Evolutionary conservation across 202 grass and related monocot species (phyloP).

Genomic region (Digitaria exilis): DNA sequence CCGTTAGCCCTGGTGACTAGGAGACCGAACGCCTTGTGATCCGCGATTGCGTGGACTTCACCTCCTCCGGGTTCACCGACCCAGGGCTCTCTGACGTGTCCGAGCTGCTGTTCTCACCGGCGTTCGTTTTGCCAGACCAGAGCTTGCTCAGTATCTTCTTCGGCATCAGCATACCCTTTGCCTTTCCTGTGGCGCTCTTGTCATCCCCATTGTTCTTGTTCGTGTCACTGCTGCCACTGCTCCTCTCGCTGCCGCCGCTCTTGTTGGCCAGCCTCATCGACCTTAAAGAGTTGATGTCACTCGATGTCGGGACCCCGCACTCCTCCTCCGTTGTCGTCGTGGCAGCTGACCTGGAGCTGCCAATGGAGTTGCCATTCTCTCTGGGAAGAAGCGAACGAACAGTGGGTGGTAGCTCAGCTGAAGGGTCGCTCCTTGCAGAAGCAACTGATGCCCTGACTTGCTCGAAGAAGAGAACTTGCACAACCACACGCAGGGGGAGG

Average conservation of each 20-base stretch:
- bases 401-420: conserved; percentile 43
- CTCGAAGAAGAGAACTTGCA: conserved; percentile 96
- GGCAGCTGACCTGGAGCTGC: conserved; percentile 85
- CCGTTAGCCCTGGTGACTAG: conserved; percentile 19
- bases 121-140: conserved; percentile 73
- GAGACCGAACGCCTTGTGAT: conserved; percentile 59
- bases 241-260: conserved; percentile 71
- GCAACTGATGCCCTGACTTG: conserved; percentile 56
- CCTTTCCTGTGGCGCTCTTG: conserved; percentile 35
- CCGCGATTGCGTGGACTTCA: conserved; percentile 63
- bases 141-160: conserved; percentile 96
- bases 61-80: conserved; percentile 69
- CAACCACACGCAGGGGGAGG: conserved; percentile 90
- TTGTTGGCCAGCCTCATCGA: conserved; percentile 59
- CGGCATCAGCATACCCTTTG: conserved; percentile 57
- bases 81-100: conserved; percentile 85
- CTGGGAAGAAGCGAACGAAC: conserved; percentile 59
- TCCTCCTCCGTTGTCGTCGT: conserved; percentile 87
- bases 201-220: conserved; percentile 56
- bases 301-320: conserved; percentile 53
- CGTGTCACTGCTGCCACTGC: conserved; percentile 61
- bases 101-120: conserved; percentile 72
- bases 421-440: conserved; percentile 33
- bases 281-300: conserved; percentile 70
- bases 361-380: conserved; percentile 85